Percentiles rank a stretch among this genome's conserved stretches.
phyloP scores from a whole-genome alignment of 768 basidiomycete species.

The Podaxis mareebaensis region DNA sequence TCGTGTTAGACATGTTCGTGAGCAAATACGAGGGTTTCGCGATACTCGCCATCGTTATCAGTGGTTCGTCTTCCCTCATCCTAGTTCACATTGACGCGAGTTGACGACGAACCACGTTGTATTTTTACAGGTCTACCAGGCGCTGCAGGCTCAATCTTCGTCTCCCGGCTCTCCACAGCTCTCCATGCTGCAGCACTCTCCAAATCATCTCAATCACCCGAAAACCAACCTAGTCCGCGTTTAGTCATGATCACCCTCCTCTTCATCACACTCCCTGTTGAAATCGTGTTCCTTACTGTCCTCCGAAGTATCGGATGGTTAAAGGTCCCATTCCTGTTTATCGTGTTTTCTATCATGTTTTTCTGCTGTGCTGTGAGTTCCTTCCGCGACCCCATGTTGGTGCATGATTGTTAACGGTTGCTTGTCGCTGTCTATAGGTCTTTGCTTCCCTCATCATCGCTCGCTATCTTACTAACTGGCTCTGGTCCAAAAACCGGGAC shows the following conservation, averaged over 20 bases:
- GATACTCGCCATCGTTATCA: constrained; percentile 83
- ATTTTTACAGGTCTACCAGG: constrained; percentile 70
- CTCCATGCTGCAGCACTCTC: constrained; percentile 65
- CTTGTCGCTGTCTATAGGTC: constrained; percentile 45
- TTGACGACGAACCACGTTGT: neutral
- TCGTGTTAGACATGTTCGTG: constrained; percentile 90
- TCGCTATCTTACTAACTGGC: constrained; percentile 62
- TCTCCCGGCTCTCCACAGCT: constrained; percentile 87
- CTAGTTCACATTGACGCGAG: neutral
- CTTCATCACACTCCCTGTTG: constrained; percentile 76
- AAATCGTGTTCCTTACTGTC: constrained; percentile 69
- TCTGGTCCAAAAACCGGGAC: constrained; percentile 79
- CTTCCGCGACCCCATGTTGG: neutral
- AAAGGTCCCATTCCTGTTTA: constrained; percentile 65
- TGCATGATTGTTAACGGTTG: neutral
- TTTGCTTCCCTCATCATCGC: constrained; percentile 69
- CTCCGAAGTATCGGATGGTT: constrained; percentile 78
- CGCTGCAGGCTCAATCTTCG: constrained; percentile 86
- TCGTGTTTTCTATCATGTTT: constrained; percentile 63
- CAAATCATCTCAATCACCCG: constrained; percentile 23
- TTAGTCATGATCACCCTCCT: constrained; percentile 72
- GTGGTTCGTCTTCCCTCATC: constrained; percentile 49
- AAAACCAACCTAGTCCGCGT: constrained; percentile 39
- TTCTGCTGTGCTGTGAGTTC: constrained; percentile 76
- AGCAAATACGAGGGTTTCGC: constrained; percentile 87